Evolutionary conservation across 2,329 filamentous ascomycete species (phyloP).

Genomic region (Trichoderma guizhouense): DNA sequence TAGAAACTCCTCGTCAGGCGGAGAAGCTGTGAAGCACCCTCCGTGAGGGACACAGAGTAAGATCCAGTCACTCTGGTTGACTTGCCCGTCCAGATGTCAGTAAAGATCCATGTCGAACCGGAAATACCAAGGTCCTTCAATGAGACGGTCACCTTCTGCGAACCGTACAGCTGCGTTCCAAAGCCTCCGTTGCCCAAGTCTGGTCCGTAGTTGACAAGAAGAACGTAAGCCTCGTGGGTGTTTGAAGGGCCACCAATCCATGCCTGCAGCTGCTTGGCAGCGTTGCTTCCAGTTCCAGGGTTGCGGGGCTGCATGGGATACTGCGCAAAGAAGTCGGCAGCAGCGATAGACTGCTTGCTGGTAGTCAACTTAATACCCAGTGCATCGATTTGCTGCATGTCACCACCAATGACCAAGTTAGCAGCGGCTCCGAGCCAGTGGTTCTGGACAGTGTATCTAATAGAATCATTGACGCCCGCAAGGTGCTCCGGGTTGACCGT

Average conservation of each 20-base stretch:
- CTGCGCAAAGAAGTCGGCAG: conserved; percentile 17
- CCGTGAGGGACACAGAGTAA: conserved; percentile 12
- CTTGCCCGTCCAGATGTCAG: conserved; percentile 14
- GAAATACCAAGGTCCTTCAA: conserved; percentile 10
- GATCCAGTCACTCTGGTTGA: conserved; percentile 5
- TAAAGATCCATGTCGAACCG: conserved; percentile 1
- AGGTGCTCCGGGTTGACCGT: conserved; percentile 8
- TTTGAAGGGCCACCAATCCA: conserved; percentile 17
- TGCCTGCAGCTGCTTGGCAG: conserved; percentile 14
- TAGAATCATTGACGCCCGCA: conserved; percentile 17
- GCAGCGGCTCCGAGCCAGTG: conserved; percentile 18
- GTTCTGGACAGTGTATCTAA: conserved; percentile 16
- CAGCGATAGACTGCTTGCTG: conserved; percentile 15
- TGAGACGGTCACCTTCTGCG: conserved; percentile 7
- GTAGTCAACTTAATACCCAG: conserved; percentile 7
- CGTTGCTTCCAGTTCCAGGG: conserved; percentile 14
- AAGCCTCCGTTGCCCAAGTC: conserved; percentile 12
- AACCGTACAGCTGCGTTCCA: conserved; percentile 4
- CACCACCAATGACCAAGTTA: conserved; percentile 14
- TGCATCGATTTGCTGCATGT: conserved; percentile 11
- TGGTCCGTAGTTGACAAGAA: conserved; percentile 16
- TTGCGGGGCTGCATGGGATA: conserved; percentile 19
- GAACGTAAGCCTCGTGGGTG: conserved; percentile 12
- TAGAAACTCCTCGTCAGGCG: background rate
- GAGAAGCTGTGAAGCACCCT: conserved; percentile 16